phyloP scores from a whole-genome alignment of 208 protist species.

The Spongospora subterranea region DNA sequence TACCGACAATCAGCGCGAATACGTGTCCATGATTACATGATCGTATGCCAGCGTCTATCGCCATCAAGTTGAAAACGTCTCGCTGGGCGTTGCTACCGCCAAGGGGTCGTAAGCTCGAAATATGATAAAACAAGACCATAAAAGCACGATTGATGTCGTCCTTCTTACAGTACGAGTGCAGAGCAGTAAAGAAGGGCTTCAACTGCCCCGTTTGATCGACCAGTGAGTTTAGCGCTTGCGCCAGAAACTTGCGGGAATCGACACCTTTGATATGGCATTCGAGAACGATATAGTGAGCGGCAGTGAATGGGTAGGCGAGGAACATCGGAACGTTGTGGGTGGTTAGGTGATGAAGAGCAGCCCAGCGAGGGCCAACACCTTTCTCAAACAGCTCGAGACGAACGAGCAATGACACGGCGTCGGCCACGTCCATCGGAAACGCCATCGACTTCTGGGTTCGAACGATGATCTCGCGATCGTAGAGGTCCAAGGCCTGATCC shows the following conservation, averaged over 20 bases:
- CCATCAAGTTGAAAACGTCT: background rate
- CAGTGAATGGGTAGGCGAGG: conserved; percentile 50
- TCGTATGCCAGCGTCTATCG: background rate
- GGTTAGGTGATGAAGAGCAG: background rate
- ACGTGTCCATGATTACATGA: no score
- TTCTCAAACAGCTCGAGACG: background rate
- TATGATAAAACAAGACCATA: background rate
- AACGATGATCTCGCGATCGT: background rate
- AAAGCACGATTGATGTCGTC: background rate
- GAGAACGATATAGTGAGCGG: background rate
- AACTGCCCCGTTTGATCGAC: background rate
- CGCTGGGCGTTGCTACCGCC: conserved; percentile 45
- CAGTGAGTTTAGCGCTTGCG: background rate
- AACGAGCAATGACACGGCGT: background rate
- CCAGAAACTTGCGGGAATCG: background rate
- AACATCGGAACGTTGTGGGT: background rate
- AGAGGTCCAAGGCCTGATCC: background rate
- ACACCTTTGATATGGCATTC: background rate
- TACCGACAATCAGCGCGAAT: no score
- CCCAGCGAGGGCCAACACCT: conserved; percentile 1
- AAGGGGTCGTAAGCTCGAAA: background rate
- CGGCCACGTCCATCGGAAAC: conserved; percentile 22
- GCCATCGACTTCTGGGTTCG: background rate
- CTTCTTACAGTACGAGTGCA: background rate
- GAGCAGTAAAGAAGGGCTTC: background rate